These are phyloP conservation scores for Candida multigemmis DNA, from an alignment of 805 yeast genomes.

Conservation along the genomic window DNA sequence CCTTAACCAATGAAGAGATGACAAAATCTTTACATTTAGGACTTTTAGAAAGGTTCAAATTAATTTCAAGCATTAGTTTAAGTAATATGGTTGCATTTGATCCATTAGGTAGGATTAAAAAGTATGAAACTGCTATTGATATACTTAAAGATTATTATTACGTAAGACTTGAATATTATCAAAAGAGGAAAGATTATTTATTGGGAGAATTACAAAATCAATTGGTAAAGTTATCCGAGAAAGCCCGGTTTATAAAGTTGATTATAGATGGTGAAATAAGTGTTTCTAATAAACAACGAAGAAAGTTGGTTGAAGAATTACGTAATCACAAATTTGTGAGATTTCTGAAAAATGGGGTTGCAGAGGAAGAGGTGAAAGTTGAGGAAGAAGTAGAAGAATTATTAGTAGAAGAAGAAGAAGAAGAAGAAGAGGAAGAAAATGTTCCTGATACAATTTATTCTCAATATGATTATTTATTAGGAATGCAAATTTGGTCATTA, in stretches of 20 bases:
- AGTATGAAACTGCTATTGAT: slow-evolving; percentile 66
- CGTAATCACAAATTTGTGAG: slow-evolving; percentile 62
- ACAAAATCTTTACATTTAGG: slow-evolving; percentile 66
- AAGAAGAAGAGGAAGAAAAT: slow-evolving; percentile 26
- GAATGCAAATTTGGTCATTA: slow-evolving; percentile 90
- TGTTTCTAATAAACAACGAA: slow-evolving; percentile 69
- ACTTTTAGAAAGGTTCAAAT: slow-evolving; percentile 73
- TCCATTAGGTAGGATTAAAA: slow-evolving; percentile 77
- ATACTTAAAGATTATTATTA: slow-evolving; percentile 79
- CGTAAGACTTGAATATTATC: slow-evolving; percentile 83
- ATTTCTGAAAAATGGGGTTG: slow-evolving; percentile 62
- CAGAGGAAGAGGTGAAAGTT: slow-evolving; percentile 32
- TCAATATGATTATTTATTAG: slow-evolving; percentile 77
- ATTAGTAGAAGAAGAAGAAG: slow-evolving; percentile 33
- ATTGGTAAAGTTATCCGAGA: slow-evolving; percentile 65
- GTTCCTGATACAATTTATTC: slow-evolving; percentile 49
- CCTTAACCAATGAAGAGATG: slow-evolving; percentile 76
- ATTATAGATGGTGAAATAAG: slow-evolving; percentile 68
- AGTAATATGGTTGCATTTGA: slow-evolving; percentile 96
- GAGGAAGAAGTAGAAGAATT: slow-evolving; percentile 31
- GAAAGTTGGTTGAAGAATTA: slow-evolving; percentile 54
- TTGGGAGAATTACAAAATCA: slow-evolving; percentile 62
- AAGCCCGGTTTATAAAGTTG: slow-evolving; percentile 86
- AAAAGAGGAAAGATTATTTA: slow-evolving; percentile 78
- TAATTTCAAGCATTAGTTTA: slow-evolving; percentile 57